phyloP scores from a whole-genome alignment of 2,329 filamentous ascomycete species.

The Podosphaera xanthii region DNA sequence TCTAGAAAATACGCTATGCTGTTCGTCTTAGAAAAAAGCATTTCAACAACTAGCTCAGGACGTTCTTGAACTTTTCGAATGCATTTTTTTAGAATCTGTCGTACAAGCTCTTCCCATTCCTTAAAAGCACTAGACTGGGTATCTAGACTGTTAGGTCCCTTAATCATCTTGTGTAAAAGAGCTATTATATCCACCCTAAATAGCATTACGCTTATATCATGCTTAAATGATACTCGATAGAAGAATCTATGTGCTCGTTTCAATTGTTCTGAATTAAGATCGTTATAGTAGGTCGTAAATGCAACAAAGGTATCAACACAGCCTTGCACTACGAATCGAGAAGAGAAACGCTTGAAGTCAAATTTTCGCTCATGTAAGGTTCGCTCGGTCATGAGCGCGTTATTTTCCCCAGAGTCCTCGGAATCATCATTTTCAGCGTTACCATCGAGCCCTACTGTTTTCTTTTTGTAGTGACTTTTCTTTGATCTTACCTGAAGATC shows the following conservation, averaged over 20 bases:
- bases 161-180: conserved; percentile 76
- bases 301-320: conserved; percentile 76
- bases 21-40: conserved; percentile 84
- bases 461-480: conserved; percentile 48
- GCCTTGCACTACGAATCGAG: conserved; percentile 60
- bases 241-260: conserved; percentile 89
- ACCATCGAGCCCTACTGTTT: conserved; percentile 31
- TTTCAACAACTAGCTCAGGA: conserved; percentile 67
- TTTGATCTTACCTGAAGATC: conserved; percentile 83
- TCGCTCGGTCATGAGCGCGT: conserved; percentile 45
- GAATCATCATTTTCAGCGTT: conserved; percentile 32
- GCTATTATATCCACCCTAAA: conserved; percentile 81
- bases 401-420: conserved; percentile 51
- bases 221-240: conserved; percentile 84
- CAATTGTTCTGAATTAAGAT: conserved; percentile 56
- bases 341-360: conserved; percentile 66
- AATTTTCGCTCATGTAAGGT: conserved; percentile 72
- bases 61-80: conserved; percentile 68
- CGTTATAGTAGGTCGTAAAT: conserved; percentile 58
- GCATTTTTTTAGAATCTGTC: conserved; percentile 62
- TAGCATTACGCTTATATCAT: conserved; percentile 70
- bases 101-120: conserved; percentile 79
- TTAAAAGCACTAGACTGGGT: conserved; percentile 42
- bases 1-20: conserved; percentile 71
- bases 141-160: conserved; percentile 59